These are phyloP conservation scores for Trichoderma lentiforme DNA, from an alignment of 2,329 filamentous ascomycete species.

Conservation along the genomic window DNA sequence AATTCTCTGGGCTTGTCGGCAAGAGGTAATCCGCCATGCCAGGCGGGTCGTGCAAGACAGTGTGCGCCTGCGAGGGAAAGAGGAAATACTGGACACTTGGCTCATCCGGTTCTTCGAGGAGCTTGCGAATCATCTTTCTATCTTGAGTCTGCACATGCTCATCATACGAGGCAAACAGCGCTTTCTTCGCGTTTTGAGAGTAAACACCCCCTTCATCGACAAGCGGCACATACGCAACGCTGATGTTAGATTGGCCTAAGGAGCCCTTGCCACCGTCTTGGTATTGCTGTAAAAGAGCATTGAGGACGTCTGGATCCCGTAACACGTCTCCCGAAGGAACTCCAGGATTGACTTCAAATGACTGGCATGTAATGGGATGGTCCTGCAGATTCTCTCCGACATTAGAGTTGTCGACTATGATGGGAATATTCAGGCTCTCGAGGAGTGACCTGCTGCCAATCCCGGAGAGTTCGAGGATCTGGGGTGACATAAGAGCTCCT, in stretches of 20 bases:
- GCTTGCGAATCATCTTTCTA: background rate
- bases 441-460: slow-evolving; percentile 33
- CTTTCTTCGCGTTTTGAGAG: background rate
- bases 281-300: slow-evolving; percentile 32
- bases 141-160: slow-evolving; percentile 7
- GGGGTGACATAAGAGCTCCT: slow-evolving; percentile 22
- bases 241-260: slow-evolving; percentile 22
- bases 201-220: background rate
- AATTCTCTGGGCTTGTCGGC: slow-evolving; percentile 38
- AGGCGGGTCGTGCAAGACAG: slow-evolving; percentile 25
- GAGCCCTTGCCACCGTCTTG: slow-evolving; percentile 32
- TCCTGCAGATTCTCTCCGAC: slow-evolving; percentile 43
- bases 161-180: background rate
- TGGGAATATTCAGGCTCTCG: slow-evolving; percentile 30
- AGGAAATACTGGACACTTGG: slow-evolving; percentile 34
- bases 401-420: slow-evolving; percentile 35
- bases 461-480: slow-evolving; percentile 34
- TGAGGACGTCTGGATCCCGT: slow-evolving; percentile 30
- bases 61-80: slow-evolving; percentile 30
- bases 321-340: slow-evolving; percentile 28
- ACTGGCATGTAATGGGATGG: slow-evolving; percentile 26
- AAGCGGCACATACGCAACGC: slow-evolving; percentile 14
- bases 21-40: slow-evolving; percentile 20
- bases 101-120: slow-evolving; percentile 29
- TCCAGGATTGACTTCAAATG: slow-evolving; percentile 38